These are phyloP conservation scores for Arctium minus DNA, from an alignment of 129 eudicot species.

Conservation along the genomic window DNA sequence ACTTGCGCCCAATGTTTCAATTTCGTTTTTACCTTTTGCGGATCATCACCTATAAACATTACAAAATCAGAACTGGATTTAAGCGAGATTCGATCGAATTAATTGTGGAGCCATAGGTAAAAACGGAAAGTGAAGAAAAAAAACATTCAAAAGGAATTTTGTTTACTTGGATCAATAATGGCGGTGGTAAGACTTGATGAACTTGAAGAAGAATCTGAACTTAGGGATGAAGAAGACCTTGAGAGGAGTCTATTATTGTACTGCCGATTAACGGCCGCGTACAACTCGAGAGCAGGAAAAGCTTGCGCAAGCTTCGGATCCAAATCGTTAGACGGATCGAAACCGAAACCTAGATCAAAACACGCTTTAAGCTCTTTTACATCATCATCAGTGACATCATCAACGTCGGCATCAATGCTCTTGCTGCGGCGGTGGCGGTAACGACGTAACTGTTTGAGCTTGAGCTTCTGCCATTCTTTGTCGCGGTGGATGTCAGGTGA, in stretches of 20 bases:
- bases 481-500: slow-evolving; percentile 59
- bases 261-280: slow-evolving; percentile 54
- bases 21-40: slow-evolving; percentile 39
- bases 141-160: neutral
- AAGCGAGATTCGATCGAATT: neutral
- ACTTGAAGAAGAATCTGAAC: slow-evolving; percentile 30
- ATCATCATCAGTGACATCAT: slow-evolving; percentile 47
- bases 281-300: slow-evolving; percentile 77
- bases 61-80: neutral
- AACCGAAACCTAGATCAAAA: slow-evolving; percentile 72
- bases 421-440: slow-evolving; percentile 17
- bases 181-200: slow-evolving; percentile 7
- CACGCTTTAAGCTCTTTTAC: slow-evolving; percentile 77
- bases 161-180: slow-evolving; percentile 51
- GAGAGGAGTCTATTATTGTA: slow-evolving; percentile 36
- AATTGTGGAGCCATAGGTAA: neutral
- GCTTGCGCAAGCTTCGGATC: slow-evolving; percentile 56
- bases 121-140: neutral
- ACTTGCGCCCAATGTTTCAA: slow-evolving; percentile 60
- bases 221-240: slow-evolving; percentile 37
- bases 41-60: slow-evolving; percentile 45
- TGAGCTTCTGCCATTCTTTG: slow-evolving; percentile 53
- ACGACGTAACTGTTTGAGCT: slow-evolving; percentile 32
- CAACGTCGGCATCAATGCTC: slow-evolving; percentile 25
- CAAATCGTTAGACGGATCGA: slow-evolving; percentile 40